A percentile compares a stretch with the other conserved stretches of the same genome.
phyloP scores from a whole-genome alignment of 2,329 filamentous ascomycete species.

The Exophiala mesophila region DNA sequence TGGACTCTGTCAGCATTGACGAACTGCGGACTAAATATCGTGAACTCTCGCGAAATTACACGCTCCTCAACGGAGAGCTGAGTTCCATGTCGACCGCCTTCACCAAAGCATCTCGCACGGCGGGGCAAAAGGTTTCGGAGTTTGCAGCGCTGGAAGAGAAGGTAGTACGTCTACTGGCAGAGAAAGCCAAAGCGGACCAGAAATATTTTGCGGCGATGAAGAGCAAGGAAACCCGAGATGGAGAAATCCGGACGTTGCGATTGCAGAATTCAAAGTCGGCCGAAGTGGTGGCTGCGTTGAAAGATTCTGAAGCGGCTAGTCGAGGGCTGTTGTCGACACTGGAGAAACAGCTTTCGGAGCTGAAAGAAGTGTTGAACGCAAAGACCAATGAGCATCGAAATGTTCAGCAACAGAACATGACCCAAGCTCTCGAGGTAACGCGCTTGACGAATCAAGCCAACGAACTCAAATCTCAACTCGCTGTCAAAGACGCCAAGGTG shows the following conservation, averaged over 20 bases:
- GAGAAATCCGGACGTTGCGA: slow-evolving; percentile 72
- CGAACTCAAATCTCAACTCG: slow-evolving; percentile 70
- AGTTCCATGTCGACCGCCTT: slow-evolving; percentile 86
- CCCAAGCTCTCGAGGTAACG: slow-evolving; percentile 59
- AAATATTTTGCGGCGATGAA: slow-evolving; percentile 97
- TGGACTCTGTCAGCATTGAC: slow-evolving; percentile 53
- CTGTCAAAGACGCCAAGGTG: slow-evolving; percentile 67
- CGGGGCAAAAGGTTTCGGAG: slow-evolving; percentile 81
- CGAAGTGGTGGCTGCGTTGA: slow-evolving; percentile 88
- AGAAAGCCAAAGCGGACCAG: slow-evolving; percentile 95
- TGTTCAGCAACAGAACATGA: slow-evolving; percentile 66
- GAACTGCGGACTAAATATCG: slow-evolving; percentile 69
- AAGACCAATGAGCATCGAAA: slow-evolving; percentile 68
- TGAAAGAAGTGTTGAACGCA: slow-evolving; percentile 71
- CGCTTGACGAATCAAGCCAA: slow-evolving; percentile 68
- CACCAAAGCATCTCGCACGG: slow-evolving; percentile 79
- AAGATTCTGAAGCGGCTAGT: slow-evolving; percentile 78
- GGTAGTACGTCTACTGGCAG: slow-evolving; percentile 65
- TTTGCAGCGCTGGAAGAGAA: slow-evolving; percentile 72
- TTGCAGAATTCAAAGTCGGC: slow-evolving; percentile 83
- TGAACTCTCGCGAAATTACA: slow-evolving; percentile 72
- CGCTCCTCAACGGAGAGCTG: slow-evolving; percentile 79
- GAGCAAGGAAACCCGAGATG: slow-evolving; percentile 77
- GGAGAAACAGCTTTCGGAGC: slow-evolving; percentile 83
- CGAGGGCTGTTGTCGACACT: slow-evolving; percentile 72